Conservation (phyloP, 129 eudicot species). For the sunflower (Helianthus annuus) region DNA sequence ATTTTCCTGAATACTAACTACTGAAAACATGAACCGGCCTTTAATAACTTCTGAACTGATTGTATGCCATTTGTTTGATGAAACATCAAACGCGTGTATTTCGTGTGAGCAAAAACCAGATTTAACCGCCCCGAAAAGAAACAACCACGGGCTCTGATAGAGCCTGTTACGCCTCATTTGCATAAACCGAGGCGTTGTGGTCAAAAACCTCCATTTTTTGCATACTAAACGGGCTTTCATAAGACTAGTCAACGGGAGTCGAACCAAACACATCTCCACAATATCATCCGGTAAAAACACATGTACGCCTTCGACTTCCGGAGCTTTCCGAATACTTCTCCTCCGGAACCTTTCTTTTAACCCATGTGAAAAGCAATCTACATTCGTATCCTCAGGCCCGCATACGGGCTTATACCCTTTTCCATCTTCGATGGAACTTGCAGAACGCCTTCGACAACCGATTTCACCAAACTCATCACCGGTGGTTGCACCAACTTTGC, state of each 20-base stretch:
- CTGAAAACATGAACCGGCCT: slow-evolving; percentile 87
- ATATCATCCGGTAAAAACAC: slow-evolving; percentile 89
- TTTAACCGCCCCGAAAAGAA: slow-evolving; percentile 76
- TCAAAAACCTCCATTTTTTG: slow-evolving; percentile 74
- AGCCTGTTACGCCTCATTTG: slow-evolving; percentile 61
- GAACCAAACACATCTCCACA: slow-evolving; percentile 86
- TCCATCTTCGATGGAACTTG: slow-evolving; percentile 68
- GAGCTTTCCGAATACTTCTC: slow-evolving; percentile 45
- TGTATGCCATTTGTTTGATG: slow-evolving; percentile 68
- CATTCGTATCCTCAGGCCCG: slow-evolving; percentile 57
- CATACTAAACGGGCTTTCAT: slow-evolving; percentile 93
- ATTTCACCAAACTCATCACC: slow-evolving; percentile 63
- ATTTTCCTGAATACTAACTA: slow-evolving; percentile 64
- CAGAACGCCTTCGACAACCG: slow-evolving; percentile 59
- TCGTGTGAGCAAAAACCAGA: slow-evolving; percentile 83
- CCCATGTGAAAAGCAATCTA: slow-evolving; percentile 81
- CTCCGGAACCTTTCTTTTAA: slow-evolving; percentile 68
- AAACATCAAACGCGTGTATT: slow-evolving; percentile 81
- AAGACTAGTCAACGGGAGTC: slow-evolving; percentile 81
- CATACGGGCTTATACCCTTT: slow-evolving; percentile 58
- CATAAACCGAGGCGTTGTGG: slow-evolving; percentile 61
- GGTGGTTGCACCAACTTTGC: slow-evolving; percentile 92
- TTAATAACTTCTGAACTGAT: slow-evolving; percentile 60
- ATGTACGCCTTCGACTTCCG: slow-evolving; percentile 35
- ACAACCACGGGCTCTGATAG: slow-evolving; percentile 74